phyloP scores from a whole-genome alignment of 1,284 basidiomycete species.

The Cutaneotrichosporon sp. region DNA sequence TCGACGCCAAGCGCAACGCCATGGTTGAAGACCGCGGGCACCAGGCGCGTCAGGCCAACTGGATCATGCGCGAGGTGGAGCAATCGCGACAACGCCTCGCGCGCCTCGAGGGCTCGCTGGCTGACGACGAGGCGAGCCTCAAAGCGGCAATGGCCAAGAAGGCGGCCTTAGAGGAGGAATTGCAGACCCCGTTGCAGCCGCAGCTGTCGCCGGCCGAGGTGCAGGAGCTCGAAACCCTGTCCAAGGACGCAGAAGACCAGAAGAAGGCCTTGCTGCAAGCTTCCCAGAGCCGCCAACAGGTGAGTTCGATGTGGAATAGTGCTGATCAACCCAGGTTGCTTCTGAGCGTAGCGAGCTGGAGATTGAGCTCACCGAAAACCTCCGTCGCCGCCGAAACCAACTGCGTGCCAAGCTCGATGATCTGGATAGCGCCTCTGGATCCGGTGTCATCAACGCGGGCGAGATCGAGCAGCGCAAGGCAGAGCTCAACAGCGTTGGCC shows the following conservation, averaged over 20 bases:
- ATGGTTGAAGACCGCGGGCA: slow-evolving; percentile 68
- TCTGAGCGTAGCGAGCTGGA: slow-evolving; percentile 77
- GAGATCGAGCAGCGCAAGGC: slow-evolving; percentile 67
- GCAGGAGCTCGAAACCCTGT: slow-evolving; percentile 65
- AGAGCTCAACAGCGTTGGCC: slow-evolving; percentile 67
- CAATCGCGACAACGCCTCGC: slow-evolving; percentile 63
- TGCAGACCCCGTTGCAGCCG: slow-evolving; percentile 71
- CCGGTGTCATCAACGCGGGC: slow-evolving; percentile 58
- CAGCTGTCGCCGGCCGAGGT: slow-evolving; percentile 74
- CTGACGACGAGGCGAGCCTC: slow-evolving; percentile 71
- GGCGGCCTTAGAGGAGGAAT: slow-evolving; percentile 68
- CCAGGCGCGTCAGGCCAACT: slow-evolving; percentile 64
- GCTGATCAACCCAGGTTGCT: slow-evolving; percentile 61
- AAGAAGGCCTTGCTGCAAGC: slow-evolving; percentile 70
- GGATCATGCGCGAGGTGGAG: slow-evolving; percentile 69
- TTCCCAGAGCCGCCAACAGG: slow-evolving; percentile 69
- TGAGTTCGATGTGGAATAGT: slow-evolving; percentile 50
- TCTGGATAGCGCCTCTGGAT: slow-evolving; percentile 66
- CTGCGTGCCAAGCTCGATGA: slow-evolving; percentile 71
- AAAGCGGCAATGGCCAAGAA: slow-evolving; percentile 52
- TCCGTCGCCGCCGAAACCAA: slow-evolving; percentile 75
- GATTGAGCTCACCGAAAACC: slow-evolving; percentile 88
- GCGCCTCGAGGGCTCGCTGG: slow-evolving; percentile 66
- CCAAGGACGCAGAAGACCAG: slow-evolving; percentile 70
- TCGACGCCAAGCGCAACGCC: slow-evolving; percentile 69